Conservation (phyloP, 2,329 filamentous ascomycete species). For the Calonectria pseudoturangicola region DNA sequence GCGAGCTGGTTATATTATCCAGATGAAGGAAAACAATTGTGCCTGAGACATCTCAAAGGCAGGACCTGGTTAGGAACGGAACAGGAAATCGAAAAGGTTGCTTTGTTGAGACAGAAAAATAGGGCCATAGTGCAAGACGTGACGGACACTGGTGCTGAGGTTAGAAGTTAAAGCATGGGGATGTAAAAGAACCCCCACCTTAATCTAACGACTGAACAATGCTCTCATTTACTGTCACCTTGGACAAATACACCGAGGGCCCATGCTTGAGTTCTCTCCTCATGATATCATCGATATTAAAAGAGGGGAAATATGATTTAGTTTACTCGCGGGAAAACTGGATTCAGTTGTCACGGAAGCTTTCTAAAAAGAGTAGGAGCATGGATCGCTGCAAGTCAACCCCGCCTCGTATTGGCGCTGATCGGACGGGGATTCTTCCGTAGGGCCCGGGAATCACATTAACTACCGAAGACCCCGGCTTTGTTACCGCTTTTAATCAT, state of each 20-base stretch:
- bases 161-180: not conserved
- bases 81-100: slow-evolving; percentile 43
- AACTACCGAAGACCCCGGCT: not conserved
- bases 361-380: slow-evolving; percentile 7
- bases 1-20: slow-evolving; percentile 75
- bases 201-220: too few relatives aligned
- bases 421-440: not conserved
- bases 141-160: not conserved
- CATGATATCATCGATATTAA: not conserved
- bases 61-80: slow-evolving; percentile 67
- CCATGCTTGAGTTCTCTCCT: not conserved
- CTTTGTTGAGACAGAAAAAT: slow-evolving; percentile 43
- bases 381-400: not conserved
- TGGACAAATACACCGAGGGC: too few relatives aligned
- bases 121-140: not conserved
- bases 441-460: not conserved
- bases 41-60: slow-evolving; percentile 70
- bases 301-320: not conserved
- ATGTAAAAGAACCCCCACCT: not conserved
- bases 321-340: slow-evolving; percentile 8
- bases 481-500: slow-evolving; percentile 3
- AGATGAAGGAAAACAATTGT: slow-evolving; percentile 65
- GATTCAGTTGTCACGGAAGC: not conserved
- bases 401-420: slow-evolving; percentile 3
- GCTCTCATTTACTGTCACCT: too few relatives aligned